A percentile compares a stretch with the other conserved stretches of the same genome.
phyloP scores from a whole-genome alignment of 257 asterid species.

The Verbascum thapsus region DNA sequence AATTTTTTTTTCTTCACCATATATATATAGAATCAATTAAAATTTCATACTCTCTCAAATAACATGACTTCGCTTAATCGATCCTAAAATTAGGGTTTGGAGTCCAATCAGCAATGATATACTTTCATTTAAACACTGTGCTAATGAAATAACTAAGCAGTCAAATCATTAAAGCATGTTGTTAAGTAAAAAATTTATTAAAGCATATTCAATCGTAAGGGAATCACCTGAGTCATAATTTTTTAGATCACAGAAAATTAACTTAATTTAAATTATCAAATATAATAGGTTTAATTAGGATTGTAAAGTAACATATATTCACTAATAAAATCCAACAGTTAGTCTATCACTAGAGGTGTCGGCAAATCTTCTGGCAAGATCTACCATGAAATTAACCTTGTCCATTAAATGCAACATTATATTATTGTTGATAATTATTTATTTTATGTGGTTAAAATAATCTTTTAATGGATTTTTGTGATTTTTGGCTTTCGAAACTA shows the following conservation, averaged over 20 bases:
- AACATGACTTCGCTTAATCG: too few species aligned
- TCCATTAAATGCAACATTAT: neutral
- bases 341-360: neutral
- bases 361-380: slow-evolving; percentile 21
- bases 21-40: too few species aligned
- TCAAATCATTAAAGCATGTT: slow-evolving; percentile 31
- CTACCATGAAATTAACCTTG: neutral
- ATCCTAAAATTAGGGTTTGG: too few species aligned
- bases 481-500: too few species aligned
- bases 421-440: too few species aligned
- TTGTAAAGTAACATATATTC: too few species aligned
- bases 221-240: slow-evolving; percentile 20
- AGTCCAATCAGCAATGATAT: too few species aligned
- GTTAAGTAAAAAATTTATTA: too few species aligned
- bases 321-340: neutral
- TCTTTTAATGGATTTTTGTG: too few species aligned
- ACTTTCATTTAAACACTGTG: slow-evolving; percentile 10
- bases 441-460: too few species aligned
- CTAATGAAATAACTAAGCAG: slow-evolving; percentile 15
- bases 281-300: neutral
- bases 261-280: neutral
- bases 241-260: neutral
- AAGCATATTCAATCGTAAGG: slow-evolving; percentile 4
- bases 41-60: too few species aligned
- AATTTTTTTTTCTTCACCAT: too few species aligned